Conservation (phyloP, 306 rosid genomes). For the Coriaria nepalensis region DNA sequence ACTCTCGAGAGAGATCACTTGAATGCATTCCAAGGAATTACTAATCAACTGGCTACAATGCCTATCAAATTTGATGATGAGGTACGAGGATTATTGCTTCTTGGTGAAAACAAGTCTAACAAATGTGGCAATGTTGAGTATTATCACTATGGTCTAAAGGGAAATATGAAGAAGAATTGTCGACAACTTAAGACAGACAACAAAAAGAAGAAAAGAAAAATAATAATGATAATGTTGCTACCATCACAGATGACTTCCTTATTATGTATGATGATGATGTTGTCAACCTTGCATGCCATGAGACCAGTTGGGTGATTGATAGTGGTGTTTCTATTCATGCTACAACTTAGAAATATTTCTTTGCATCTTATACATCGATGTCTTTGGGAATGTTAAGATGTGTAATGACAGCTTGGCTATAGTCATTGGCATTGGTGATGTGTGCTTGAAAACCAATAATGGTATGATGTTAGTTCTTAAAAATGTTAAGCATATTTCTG, state of each 20-base stretch:
- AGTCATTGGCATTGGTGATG: not conserved
- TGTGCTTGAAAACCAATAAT: not conserved
- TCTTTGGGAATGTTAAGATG: not conserved
- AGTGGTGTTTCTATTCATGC: not conserved
- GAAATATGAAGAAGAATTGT: slow-evolving; percentile 1
- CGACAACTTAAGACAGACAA: not conserved
- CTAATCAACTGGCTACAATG: slow-evolving; percentile 1
- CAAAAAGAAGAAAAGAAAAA: not conserved
- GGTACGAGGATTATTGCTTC: not conserved
- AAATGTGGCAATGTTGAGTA: not conserved
- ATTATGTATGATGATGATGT: not conserved
- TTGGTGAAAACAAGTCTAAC: not conserved
- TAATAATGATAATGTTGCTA: not conserved
- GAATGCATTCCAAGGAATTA: slow-evolving; percentile 1
- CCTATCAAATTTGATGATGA: not conserved
- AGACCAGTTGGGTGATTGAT: slow-evolving; percentile 4
- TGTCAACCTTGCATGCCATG: not conserved
- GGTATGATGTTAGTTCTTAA: not conserved
- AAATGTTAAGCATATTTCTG: not conserved
- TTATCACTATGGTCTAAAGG: not conserved
- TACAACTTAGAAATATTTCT: not conserved
- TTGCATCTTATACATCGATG: not conserved
- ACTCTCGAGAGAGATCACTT: not conserved
- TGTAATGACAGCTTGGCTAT: not conserved
- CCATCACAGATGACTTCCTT: not conserved